These are phyloP conservation scores for Cladosporium sp. DNA, from an alignment of 2,329 filamentous ascomycete genomes.

Conservation along the genomic window DNA sequence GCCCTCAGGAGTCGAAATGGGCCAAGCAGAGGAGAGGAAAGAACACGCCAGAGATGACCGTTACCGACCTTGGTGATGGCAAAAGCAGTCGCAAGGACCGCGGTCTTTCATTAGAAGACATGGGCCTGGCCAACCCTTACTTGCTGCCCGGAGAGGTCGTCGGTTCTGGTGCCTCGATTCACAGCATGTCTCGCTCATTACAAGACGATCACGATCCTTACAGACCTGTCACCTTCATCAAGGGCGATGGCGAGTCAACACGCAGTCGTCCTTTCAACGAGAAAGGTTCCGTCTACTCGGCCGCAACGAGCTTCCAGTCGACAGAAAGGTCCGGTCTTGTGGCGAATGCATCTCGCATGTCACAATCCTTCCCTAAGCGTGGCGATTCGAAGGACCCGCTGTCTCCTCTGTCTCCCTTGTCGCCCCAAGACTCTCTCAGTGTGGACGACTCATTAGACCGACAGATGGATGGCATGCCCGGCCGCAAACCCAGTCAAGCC, in stretches of 20 bases:
- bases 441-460: slow-evolving; percentile 16
- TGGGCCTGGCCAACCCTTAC: slow-evolving; percentile 80
- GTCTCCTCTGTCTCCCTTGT: slow-evolving; percentile 15
- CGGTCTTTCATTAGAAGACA: slow-evolving; percentile 53
- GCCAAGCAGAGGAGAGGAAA: slow-evolving; percentile 38
- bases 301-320: slow-evolving; percentile 43
- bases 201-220: slow-evolving; percentile 81
- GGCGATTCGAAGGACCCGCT: slow-evolving; percentile 31
- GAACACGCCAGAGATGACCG: slow-evolving; percentile 49
- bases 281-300: slow-evolving; percentile 47
- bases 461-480: slow-evolving; percentile 21
- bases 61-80: slow-evolving; percentile 54
- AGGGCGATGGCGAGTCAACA: slow-evolving; percentile 36
- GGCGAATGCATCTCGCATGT: slow-evolving; percentile 56
- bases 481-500: slow-evolving; percentile 15
- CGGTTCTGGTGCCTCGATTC: slow-evolving; percentile 77
- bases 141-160: slow-evolving; percentile 82
- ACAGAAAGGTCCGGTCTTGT: slow-evolving; percentile 47
- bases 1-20: slow-evolving; percentile 31
- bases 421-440: slow-evolving; percentile 15
- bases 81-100: slow-evolving; percentile 27
- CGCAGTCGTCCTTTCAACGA: slow-evolving; percentile 28
- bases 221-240: slow-evolving; percentile 59
- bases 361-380: slow-evolving; percentile 45
- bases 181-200: slow-evolving; percentile 75